Percentiles rank a stretch among this genome's conserved stretches.
Conservation (phyloP, 78 protist species). For the Dictyostelium brefeldianum region DNA sequence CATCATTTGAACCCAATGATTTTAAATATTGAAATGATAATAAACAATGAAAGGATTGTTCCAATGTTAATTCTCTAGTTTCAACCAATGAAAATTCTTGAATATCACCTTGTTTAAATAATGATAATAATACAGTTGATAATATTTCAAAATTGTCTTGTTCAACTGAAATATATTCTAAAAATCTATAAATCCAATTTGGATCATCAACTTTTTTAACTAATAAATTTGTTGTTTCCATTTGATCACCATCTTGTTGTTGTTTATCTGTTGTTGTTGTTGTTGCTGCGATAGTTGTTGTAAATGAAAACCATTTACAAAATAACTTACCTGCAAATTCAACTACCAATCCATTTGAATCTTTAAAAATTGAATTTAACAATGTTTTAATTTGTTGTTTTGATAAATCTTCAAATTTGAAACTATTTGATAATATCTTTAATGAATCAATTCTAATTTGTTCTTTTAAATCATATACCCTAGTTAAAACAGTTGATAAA, state of each 20-base stretch:
- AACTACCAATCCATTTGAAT: not conserved
- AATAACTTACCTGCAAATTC: not conserved
- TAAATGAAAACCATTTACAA: constrained; percentile 22
- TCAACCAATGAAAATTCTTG: constrained; percentile 10
- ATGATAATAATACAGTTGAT: not conserved
- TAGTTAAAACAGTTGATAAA: not conserved
- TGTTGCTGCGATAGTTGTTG: not conserved
- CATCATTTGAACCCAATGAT: not conserved
- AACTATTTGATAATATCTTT: not conserved
- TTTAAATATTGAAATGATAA: constrained; percentile 16
- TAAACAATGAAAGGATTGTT: constrained; percentile 38
- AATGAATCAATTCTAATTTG: constrained; percentile 16
- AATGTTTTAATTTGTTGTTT: not conserved
- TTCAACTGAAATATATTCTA: constrained; percentile 13
- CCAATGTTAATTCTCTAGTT: not conserved
- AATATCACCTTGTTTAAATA: not conserved
- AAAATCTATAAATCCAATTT: not conserved
- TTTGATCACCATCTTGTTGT: no score
- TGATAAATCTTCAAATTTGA: not conserved
- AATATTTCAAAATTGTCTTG: not conserved
- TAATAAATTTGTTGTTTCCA: not conserved
- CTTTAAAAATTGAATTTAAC: not conserved
- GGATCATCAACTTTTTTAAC: not conserved
- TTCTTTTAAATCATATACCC: constrained; percentile 44
- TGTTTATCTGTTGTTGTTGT: not conserved